Percentiles rank a stretch among this genome's conserved stretches.
These are phyloP conservation scores for Alternaria infectoria DNA, from an alignment of 2,329 filamentous ascomycete species.

Conservation along the genomic window DNA sequence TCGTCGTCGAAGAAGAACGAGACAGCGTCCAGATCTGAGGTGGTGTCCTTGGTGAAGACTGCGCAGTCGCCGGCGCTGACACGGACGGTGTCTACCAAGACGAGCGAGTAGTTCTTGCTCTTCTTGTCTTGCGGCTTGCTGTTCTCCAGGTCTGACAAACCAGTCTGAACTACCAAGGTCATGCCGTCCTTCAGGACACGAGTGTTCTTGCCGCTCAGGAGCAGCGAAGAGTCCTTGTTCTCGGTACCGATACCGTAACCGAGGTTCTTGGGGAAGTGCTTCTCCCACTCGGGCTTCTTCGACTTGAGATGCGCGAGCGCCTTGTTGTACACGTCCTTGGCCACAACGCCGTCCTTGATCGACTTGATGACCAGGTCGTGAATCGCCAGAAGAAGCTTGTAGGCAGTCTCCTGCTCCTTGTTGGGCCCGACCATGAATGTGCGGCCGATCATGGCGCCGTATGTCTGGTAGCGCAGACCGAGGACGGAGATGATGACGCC, in stretches of 20 bases:
- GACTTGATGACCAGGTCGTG: slow-evolving; percentile 92
- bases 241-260: slow-evolving; percentile 94
- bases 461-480: slow-evolving; percentile 93
- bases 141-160: slow-evolving; percentile 88
- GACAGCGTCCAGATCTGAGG: slow-evolving; percentile 88
- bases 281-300: slow-evolving; percentile 94
- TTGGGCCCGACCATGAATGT: slow-evolving; percentile 98
- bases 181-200: slow-evolving; percentile 91
- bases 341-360: slow-evolving; percentile 81
- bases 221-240: slow-evolving; percentile 79
- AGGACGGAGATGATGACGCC: slow-evolving; percentile 93
- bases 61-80: slow-evolving; percentile 79
- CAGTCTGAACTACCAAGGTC: slow-evolving; percentile 90
- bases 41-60: slow-evolving; percentile 92
- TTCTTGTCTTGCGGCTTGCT: slow-evolving; percentile 86
- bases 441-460: slow-evolving; percentile 88
- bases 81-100: slow-evolving; percentile 91
- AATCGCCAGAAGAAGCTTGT: slow-evolving; percentile 83
- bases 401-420: slow-evolving; percentile 92
- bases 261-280: slow-evolving; percentile 91
- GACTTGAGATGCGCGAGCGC: slow-evolving; percentile 79
- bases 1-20: slow-evolving; percentile 99
- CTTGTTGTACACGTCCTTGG: slow-evolving; percentile 92
- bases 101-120: slow-evolving; percentile 85
- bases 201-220: slow-evolving; percentile 85